These are phyloP conservation scores for Leccinellum albellum DNA, from an alignment of 768 basidiomycete species.

Conservation along the genomic window DNA sequence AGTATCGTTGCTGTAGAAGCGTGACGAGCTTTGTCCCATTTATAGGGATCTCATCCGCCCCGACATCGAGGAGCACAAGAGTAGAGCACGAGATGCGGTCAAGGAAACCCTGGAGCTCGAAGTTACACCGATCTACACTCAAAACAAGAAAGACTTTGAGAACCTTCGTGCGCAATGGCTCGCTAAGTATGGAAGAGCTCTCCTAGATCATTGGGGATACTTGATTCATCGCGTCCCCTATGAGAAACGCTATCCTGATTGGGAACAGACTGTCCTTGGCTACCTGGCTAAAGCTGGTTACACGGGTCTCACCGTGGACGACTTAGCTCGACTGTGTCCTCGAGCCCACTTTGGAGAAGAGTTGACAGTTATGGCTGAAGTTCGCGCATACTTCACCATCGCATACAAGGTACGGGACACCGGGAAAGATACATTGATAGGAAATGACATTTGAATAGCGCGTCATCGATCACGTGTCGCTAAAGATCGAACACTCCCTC, in stretches of 20 bases:
- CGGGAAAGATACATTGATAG: not conserved
- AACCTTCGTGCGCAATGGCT: constrained; percentile 25
- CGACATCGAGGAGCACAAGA: constrained; percentile 30
- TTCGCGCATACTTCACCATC: constrained; percentile 54
- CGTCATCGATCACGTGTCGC: constrained; percentile 51
- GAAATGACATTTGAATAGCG: constrained; percentile 34
- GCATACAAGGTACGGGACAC: constrained; percentile 44
- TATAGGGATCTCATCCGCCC: constrained; percentile 26
- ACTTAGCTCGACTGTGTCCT: constrained; percentile 28
- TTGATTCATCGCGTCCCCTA: not conserved
- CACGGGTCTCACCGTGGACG: constrained; percentile 10
- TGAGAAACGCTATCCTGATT: too few relatives aligned
- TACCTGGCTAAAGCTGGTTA: constrained; percentile 33
- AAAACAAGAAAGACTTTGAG: constrained; percentile 25
- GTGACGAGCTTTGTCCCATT: not conserved
- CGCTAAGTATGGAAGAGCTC: constrained; percentile 19
- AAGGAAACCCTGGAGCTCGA: constrained; percentile 38
- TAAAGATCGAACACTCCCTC: constrained; percentile 45
- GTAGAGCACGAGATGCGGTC: constrained; percentile 24
- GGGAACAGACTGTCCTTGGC: constrained; percentile 16
- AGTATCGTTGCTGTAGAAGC: not conserved
- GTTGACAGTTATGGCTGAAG: constrained; percentile 49
- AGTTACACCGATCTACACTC: constrained; percentile 36
- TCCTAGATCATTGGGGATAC: not conserved
- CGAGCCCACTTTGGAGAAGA: constrained; percentile 38